phyloP scores from a whole-genome alignment of 257 asterid genomes.

The Linaria vulgaris region DNA sequence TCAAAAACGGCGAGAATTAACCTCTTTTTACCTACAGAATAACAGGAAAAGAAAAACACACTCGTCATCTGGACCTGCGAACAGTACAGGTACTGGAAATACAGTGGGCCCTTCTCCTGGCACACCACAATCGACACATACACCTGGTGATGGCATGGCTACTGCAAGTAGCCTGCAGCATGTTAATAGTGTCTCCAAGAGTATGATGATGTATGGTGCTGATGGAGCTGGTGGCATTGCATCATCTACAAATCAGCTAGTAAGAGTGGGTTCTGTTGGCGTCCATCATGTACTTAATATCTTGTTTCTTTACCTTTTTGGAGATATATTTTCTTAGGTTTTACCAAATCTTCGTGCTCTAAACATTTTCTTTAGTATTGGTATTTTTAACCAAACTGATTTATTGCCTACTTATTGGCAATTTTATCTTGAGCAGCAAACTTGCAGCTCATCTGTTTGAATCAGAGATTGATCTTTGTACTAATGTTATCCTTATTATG shows the following conservation, averaged over 20 bases:
- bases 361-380: background rate
- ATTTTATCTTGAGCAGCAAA: slow-evolving; percentile 8
- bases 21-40: slow-evolving; percentile 47
- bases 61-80: slow-evolving; percentile 92
- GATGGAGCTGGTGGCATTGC: slow-evolving; percentile 93
- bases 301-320: slow-evolving; percentile 5
- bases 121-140: slow-evolving; percentile 91
- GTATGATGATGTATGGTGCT: slow-evolving; percentile 75
- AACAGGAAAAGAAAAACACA: slow-evolving; percentile 87
- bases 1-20: slow-evolving; percentile 21
- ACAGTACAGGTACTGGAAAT: slow-evolving; percentile 80
- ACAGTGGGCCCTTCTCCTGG: slow-evolving; percentile 76
- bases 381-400: background rate
- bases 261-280: slow-evolving; percentile 35
- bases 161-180: slow-evolving; percentile 81
- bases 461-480: background rate
- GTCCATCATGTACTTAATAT: slow-evolving; percentile 9
- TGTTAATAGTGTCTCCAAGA: slow-evolving; percentile 65
- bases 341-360: background rate
- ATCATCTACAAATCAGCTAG: slow-evolving; percentile 88
- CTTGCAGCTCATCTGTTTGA: background rate
- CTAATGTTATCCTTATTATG: too few species aligned
- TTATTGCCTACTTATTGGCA: background rate
- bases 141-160: slow-evolving; percentile 92
- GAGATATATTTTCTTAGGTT: background rate